Evolutionary conservation across 192 early-diverging fungal species (phyloP).

Genomic region (Rhizophagus prolifer): DNA sequence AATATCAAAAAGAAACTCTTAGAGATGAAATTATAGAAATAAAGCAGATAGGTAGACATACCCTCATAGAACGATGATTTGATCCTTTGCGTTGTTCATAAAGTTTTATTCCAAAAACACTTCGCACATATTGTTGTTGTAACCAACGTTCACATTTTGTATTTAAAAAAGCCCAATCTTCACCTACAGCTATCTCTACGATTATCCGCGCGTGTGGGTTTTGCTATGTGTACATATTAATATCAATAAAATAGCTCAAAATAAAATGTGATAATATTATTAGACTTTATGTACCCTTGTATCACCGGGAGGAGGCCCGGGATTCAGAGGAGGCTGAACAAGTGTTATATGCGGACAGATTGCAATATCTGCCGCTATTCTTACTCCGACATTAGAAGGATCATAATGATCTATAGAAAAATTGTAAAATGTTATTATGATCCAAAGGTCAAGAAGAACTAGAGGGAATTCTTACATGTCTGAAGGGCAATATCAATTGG

Average conservation of each 20-base stretch:
- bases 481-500: constrained; percentile 3
- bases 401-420: constrained; percentile 24
- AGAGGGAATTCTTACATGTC: constrained; percentile 23
- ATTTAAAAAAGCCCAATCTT: constrained; percentile 1
- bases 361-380: constrained; percentile 8
- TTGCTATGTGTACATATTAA: constrained; percentile 18
- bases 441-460: constrained; percentile 26
- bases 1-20: constrained; percentile 28
- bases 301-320: constrained; percentile 21
- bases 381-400: constrained; percentile 3
- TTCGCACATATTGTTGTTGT: constrained; percentile 8
- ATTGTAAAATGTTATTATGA: constrained; percentile 13
- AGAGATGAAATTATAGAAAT: constrained; percentile 18
- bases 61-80: background rate
- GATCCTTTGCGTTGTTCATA: background rate
- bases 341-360: constrained; percentile 8
- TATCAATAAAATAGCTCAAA: constrained; percentile 16
- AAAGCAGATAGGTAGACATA: constrained; percentile 23
- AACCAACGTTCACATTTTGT: constrained; percentile 15
- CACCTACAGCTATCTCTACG: constrained; percentile 7
- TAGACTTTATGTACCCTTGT: constrained; percentile 19
- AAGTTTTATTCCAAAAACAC: constrained; percentile 16
- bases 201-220: constrained; percentile 17
- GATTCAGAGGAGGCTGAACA: constrained; percentile 11
- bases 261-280: constrained; percentile 23